A percentile compares a stretch with the other conserved stretches of the same genome.
Evolutionary conservation across 345 rosid genomes (phyloP).

Genomic region (Eutrema yunnanense): DNA sequence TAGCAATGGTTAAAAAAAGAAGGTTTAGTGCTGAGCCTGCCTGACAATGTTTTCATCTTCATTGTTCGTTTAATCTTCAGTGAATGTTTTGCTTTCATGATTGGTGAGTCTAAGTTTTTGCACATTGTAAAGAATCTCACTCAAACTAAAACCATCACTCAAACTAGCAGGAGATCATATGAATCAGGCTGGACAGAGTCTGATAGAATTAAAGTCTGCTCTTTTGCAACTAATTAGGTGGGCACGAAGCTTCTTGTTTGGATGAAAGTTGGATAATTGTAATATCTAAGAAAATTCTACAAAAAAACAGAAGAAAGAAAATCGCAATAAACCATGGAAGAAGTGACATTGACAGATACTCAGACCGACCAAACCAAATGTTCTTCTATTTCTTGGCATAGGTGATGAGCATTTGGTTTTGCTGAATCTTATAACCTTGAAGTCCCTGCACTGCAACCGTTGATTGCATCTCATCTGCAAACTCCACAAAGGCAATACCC

Average conservation of each 20-base stretch:
- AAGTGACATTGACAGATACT: slow-evolving; percentile 1
- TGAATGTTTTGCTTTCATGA: too few species aligned
- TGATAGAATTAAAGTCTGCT: neutral
- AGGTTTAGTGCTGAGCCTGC: neutral
- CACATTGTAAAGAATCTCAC: neutral
- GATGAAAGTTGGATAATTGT: neutral
- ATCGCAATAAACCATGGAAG: neutral
- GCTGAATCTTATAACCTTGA: slow-evolving; percentile 73
- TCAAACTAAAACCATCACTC: neutral
- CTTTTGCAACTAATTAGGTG: neutral
- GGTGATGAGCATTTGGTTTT: slow-evolving; percentile 71
- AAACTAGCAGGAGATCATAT: too few species aligned
- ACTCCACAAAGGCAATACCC: slow-evolving; percentile 96
- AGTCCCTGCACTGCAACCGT: slow-evolving; percentile 82
- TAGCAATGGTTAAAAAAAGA: neutral
- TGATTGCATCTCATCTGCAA: slow-evolving; percentile 79
- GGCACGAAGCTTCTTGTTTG: neutral
- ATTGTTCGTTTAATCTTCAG: neutral
- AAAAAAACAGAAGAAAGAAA: neutral
- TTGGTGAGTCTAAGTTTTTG: neutral
- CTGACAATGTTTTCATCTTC: neutral
- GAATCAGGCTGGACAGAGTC: neutral
- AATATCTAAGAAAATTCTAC: neutral
- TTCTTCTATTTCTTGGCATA: slow-evolving; percentile 82
- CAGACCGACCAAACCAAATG: neutral